Base-by-base conservation (phyloP, 2,329 filamentous ascomycete species). In the Aspergillus arachidicola region DNA sequence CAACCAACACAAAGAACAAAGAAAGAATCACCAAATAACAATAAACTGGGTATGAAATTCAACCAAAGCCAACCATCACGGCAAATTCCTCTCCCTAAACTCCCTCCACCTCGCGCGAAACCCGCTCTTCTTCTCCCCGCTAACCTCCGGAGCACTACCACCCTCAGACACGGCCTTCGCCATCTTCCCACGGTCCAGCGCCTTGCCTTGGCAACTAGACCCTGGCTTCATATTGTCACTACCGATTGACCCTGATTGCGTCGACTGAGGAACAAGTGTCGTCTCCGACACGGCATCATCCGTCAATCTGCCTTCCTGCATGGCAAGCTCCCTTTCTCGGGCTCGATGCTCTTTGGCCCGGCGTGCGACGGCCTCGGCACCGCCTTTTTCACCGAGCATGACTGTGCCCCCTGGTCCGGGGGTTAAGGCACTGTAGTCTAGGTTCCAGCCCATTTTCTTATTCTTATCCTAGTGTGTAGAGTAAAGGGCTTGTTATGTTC, bases 351-450 rank as follows among this genome's bases (percentile, higher is more conserved):
- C 59, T 6, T 53, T 53, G 12, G 19, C 51, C 7, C 53, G 59
- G 10, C 59, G 51, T 11, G 30, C 59, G n/a, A 54, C 59, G 12
- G 41, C 53, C 4, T 50, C 43, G 2, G 43, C 54, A n/a, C 59
- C 43, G 11, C 59, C 59, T 12, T n/a, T 19, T 16, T 61, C 59
- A 23, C 53, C 53, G 0, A 61, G 53, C 59, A 61, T 61, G n/a
- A 50, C 41, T 1, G 59, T 57, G 16, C 53, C 53, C 14, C 59
- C 53, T 21, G 58, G 58, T 6, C 58, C 58, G 12, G 58, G 58
- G 28, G 58, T 60, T 36, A 60, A 57, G 14, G 58, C 58, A 5
- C 46, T 56, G 38, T 26, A 51, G 14, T 60, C 51, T 28, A 60
- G 4, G 9, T 30, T 45, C 56, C 41, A 56, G n/a, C 58, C 51